Evolutionary conservation across 2,329 filamentous ascomycete genomes (phyloP).

Genomic region (Ophiostoma himal-ulmi): DNA sequence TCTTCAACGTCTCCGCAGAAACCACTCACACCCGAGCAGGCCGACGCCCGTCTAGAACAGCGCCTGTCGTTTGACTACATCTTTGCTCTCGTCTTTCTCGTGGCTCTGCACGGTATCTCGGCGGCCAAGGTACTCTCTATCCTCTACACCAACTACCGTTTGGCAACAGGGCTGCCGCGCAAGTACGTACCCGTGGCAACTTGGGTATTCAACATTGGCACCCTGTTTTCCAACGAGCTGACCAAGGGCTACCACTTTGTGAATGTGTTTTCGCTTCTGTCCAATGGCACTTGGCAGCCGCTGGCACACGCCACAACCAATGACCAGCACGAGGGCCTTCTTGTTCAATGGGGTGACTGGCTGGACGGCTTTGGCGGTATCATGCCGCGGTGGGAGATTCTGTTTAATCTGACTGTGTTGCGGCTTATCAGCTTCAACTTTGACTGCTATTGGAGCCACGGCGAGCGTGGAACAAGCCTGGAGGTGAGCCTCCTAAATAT

Average conservation of each 20-base stretch:
- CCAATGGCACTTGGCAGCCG: slow-evolving; percentile 22
- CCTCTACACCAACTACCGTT: slow-evolving; percentile 71
- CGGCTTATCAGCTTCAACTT: slow-evolving; percentile 94
- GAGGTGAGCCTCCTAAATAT: slow-evolving; percentile 60
- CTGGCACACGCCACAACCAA: slow-evolving; percentile 17
- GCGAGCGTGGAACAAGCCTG: slow-evolving; percentile 58
- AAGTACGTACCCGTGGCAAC: slow-evolving; percentile 67
- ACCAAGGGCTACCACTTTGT: slow-evolving; percentile 68
- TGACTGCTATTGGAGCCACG: slow-evolving; percentile 89
- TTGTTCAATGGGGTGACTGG: slow-evolving; percentile 60
- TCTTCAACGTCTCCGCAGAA: slow-evolving; percentile 26
- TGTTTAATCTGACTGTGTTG: slow-evolving; percentile 93
- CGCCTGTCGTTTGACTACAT: slow-evolving; percentile 74
- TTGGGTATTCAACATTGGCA: slow-evolving; percentile 83
- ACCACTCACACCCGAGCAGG: slow-evolving; percentile 37
- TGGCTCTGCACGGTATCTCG: slow-evolving; percentile 78
- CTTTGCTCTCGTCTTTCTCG: slow-evolving; percentile 75
- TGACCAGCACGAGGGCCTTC: slow-evolving; percentile 31
- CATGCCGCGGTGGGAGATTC: slow-evolving; percentile 88
- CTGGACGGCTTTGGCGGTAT: slow-evolving; percentile 77
- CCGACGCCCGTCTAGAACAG: slow-evolving; percentile 56
- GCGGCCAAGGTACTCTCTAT: slow-evolving; percentile 76
- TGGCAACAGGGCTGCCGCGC: slow-evolving; percentile 67
- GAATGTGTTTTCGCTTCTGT: slow-evolving; percentile 51
- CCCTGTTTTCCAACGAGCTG: slow-evolving; percentile 86